Evolutionary conservation across 2,329 filamentous ascomycete species (phyloP).

Genomic region (Aulographum hederae): DNA sequence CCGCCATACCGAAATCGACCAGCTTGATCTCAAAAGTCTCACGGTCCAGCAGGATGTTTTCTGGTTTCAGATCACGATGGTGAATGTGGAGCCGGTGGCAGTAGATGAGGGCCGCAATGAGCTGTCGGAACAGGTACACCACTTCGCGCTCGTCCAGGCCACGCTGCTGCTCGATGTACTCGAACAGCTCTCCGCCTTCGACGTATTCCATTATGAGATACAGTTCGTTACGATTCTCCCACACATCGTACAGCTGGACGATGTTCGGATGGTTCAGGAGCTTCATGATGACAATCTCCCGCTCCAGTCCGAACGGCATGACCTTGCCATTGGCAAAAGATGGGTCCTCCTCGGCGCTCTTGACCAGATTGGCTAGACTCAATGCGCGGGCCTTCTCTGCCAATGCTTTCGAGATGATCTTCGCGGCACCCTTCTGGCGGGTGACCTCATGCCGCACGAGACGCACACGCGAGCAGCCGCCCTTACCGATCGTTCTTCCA

Average conservation of each 20-base stretch:
- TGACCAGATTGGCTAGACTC: slow-evolving; percentile 66
- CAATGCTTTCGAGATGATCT: slow-evolving; percentile 73
- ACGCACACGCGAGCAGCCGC: slow-evolving; percentile 75
- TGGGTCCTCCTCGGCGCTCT: slow-evolving; percentile 36
- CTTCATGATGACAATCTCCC: slow-evolving; percentile 94
- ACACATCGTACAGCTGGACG: slow-evolving; percentile 87
- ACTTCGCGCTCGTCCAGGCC: slow-evolving; percentile 64
- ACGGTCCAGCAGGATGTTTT: slow-evolving; percentile 78
- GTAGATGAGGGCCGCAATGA: slow-evolving; percentile 80
- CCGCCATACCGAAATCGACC: slow-evolving; percentile 96
- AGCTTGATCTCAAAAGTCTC: slow-evolving; percentile 64
- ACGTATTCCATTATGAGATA: slow-evolving; percentile 92
- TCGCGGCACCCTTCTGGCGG: slow-evolving; percentile 72
- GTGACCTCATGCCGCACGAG: slow-evolving; percentile 66
- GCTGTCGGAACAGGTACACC: slow-evolving; percentile 76
- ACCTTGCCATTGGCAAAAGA: slow-evolving; percentile 39
- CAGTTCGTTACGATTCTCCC: slow-evolving; percentile 93
- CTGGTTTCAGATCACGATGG: slow-evolving; percentile 88
- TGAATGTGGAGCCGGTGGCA: slow-evolving; percentile 91
- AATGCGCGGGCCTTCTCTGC: slow-evolving; percentile 68
- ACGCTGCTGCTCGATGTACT: slow-evolving; percentile 63
- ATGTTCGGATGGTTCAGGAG: slow-evolving; percentile 90
- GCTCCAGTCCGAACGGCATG: slow-evolving; percentile 77
- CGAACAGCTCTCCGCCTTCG: slow-evolving; percentile 68
- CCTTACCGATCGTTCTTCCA: slow-evolving; percentile 74